A percentile compares a stretch with the other conserved stretches of the same genome.
These are phyloP conservation scores for Nakaseomyces bracarensis DNA, from an alignment of 1,139 yeast genomes.

Conservation along the genomic window DNA sequence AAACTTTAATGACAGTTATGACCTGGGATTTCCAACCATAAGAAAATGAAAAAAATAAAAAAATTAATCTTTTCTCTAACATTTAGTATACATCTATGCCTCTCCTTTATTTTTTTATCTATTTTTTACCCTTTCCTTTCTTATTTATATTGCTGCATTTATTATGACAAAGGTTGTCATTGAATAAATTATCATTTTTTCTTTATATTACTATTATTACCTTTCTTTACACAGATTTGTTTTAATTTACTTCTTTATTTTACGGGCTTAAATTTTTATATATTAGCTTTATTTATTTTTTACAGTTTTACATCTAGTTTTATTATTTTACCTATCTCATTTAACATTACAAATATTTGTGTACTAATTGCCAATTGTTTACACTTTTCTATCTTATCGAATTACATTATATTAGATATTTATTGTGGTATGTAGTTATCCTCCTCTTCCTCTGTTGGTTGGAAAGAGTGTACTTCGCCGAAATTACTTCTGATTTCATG, in stretches of 20 bases:
- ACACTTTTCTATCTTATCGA: background rate
- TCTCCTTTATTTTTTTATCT: background rate
- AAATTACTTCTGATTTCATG: background rate
- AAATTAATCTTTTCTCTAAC: too few species aligned
- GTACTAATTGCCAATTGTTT: too few species aligned
- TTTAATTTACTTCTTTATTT: too few species aligned
- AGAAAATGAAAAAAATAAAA: too few species aligned
- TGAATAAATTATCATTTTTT: background rate
- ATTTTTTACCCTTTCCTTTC: background rate
- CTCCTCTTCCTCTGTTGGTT: slow-evolving; percentile 15
- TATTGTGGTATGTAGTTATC: slow-evolving; percentile 19
- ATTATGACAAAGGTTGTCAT: background rate
- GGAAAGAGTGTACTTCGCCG: slow-evolving; percentile 5
- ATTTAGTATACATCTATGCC: background rate
- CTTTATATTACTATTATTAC: background rate
- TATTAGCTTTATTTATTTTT: background rate
- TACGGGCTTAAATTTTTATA: too few species aligned
- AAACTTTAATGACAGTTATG: background rate
- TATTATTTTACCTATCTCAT: background rate
- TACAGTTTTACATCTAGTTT: background rate
- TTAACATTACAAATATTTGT: too few species aligned
- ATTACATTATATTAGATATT: slow-evolving; percentile 5
- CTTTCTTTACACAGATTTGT: background rate
- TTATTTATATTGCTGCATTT: background rate
- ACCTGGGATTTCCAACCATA: too few species aligned